Conservation (phyloP, 2,329 filamentous ascomycete species). For the Colletotrichum phormii region DNA sequence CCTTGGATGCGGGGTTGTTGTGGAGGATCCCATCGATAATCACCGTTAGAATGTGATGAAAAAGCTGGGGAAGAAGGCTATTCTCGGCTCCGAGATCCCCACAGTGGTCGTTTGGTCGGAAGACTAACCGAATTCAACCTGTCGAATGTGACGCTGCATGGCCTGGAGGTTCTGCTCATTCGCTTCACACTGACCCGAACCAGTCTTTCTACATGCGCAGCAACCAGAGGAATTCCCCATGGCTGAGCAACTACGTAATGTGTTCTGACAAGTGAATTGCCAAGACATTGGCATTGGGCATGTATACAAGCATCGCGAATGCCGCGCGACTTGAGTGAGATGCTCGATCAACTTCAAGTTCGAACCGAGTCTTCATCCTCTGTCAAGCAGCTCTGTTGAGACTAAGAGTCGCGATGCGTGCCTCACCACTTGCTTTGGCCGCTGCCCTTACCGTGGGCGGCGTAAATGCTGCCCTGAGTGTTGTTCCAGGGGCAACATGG, state of each 20-base stretch:
- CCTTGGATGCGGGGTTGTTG: not conserved
- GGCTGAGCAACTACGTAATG: slow-evolving; percentile 1
- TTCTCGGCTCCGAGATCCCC: slow-evolving; percentile 16
- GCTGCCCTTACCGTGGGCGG: slow-evolving; percentile 15
- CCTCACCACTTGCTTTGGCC: not conserved
- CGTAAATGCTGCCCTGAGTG: slow-evolving; percentile 42
- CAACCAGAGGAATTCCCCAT: not conserved
- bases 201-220: not conserved
- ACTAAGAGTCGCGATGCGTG: slow-evolving; percentile 10
- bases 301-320: not conserved
- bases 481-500: slow-evolving; percentile 60
- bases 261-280: not conserved
- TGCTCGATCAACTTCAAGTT: not conserved
- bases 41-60: not conserved
- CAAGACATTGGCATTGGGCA: not conserved
- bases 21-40: not conserved
- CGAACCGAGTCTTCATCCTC: not conserved
- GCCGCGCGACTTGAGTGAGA: not conserved
- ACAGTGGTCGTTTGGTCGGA: not conserved
- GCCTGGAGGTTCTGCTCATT: not conserved
- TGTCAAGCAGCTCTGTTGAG: not conserved
- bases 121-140: not conserved
- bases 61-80: not conserved
- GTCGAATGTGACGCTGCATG: not conserved
- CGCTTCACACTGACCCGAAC: slow-evolving; percentile 3